phyloP scores from a whole-genome alignment of 441 rosid species.

The Corymbia citriodora region DNA sequence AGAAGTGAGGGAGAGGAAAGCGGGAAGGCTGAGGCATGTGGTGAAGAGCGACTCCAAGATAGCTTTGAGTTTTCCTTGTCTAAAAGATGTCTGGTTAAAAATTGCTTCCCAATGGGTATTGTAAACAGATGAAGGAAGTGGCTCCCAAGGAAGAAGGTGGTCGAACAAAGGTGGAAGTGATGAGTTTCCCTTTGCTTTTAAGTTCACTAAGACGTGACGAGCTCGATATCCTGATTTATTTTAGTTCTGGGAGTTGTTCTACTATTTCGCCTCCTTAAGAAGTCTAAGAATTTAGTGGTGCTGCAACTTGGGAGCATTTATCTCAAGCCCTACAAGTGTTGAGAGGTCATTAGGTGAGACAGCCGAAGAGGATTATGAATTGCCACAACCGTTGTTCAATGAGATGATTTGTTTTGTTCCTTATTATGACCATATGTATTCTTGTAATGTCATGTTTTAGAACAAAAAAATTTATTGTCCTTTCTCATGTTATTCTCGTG shows the following conservation, averaged over 20 bases:
- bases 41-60: neutral
- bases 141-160: neutral
- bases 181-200: too few species aligned
- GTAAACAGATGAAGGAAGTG: neutral
- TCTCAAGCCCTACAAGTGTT: neutral
- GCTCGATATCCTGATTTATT: neutral
- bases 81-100: neutral
- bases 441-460: neutral
- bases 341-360: neutral
- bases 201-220: neutral
- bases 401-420: neutral
- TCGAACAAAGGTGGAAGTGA: neutral
- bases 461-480: neutral
- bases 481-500: neutral
- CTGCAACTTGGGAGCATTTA: neutral
- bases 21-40: neutral
- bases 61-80: neutral
- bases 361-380: neutral
- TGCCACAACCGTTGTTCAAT: neutral
- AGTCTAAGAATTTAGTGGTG: neutral
- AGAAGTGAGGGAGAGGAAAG: neutral
- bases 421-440: neutral
- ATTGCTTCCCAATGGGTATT: neutral
- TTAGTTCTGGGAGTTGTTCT: neutral
- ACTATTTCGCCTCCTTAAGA: neutral